phyloP scores from a whole-genome alignment of 768 basidiomycete species.

The Rubroboletus satanas region DNA sequence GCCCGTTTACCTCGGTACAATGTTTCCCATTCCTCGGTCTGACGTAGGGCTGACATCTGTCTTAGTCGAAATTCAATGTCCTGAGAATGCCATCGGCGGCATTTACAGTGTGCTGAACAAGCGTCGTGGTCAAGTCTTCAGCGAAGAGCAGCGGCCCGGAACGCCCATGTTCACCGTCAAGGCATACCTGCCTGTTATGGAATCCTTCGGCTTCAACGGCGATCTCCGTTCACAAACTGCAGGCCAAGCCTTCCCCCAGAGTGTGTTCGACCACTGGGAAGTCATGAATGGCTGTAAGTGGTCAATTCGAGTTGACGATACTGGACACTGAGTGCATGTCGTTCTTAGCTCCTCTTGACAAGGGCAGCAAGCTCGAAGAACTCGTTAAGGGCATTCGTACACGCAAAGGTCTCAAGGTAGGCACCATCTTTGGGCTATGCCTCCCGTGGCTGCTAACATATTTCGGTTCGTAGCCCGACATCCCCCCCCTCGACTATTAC shows the following conservation, averaged over 20 bases:
- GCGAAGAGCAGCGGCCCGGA: conserved; percentile 93
- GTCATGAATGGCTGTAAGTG: conserved; percentile 73
- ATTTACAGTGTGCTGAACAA: conserved; percentile 93
- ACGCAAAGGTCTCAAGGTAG: conserved; percentile 93
- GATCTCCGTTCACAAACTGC: conserved; percentile 88
- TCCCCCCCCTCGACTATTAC: conserved; percentile 83
- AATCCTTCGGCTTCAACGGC: conserved; percentile 97
- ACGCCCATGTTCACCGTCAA: conserved; percentile 99
- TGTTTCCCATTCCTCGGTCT: not conserved
- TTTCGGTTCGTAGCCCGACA: conserved; percentile 59
- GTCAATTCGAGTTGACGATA: not conserved
- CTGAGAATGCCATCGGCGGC: conserved; percentile 95
- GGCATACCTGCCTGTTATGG: conserved; percentile 88
- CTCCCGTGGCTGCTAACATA: conserved; percentile 7
- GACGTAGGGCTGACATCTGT: conserved; percentile 10
- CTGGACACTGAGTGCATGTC: conserved; percentile 1
- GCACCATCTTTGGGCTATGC: conserved; percentile 2
- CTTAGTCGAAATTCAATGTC: conserved; percentile 95
- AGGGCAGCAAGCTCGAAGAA: conserved; percentile 88
- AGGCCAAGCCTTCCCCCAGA: conserved; percentile 98
- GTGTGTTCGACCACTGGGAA: conserved; percentile 93
- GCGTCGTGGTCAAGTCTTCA: conserved; percentile 97
- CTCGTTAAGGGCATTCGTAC: conserved; percentile 77
- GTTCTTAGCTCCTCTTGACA: conserved; percentile 65
- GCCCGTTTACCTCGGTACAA: conserved; percentile 85